phyloP scores from a whole-genome alignment of 129 eudicot genomes.

The Apium graveolens region DNA sequence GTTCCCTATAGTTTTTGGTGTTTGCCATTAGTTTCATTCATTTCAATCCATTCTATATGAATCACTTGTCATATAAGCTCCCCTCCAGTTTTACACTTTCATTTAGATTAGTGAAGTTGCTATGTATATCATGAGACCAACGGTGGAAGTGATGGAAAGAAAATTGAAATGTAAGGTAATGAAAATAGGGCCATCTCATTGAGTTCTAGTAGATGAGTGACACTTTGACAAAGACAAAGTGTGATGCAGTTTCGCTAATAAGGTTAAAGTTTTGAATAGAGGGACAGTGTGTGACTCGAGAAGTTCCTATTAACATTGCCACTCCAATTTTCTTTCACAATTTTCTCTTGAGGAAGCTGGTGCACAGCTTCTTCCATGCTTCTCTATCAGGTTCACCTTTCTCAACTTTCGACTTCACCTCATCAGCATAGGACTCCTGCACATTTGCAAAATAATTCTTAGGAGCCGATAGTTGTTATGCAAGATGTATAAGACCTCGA shows the following conservation, averaged over 20 bases:
- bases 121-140: not conserved
- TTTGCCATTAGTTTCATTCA: too few relatives aligned
- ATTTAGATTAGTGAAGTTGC: too few relatives aligned
- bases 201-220: not conserved
- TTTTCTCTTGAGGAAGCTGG: slow-evolving; percentile 74
- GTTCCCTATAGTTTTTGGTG: too few relatives aligned
- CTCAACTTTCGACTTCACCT: slow-evolving; percentile 38
- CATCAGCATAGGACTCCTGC: slow-evolving; percentile 45
- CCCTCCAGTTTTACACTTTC: too few relatives aligned
- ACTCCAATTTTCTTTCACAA: slow-evolving; percentile 20
- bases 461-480: not conserved
- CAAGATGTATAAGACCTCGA: not conserved
- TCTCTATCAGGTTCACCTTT: slow-evolving; percentile 68
- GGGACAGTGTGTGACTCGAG: not conserved
- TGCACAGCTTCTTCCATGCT: slow-evolving; percentile 77
- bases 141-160: too few relatives aligned
- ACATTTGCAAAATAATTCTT: not conserved
- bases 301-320: slow-evolving; percentile 1
- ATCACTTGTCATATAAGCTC: too few relatives aligned
- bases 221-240: not conserved
- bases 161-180: not conserved
- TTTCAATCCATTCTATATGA: too few relatives aligned
- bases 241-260: not conserved
- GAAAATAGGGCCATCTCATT: not conserved
- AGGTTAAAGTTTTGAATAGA: not conserved